Conservation (phyloP, 225 moss, liverwort and hornwort genomes). For the Marchantia paleacea region DNA sequence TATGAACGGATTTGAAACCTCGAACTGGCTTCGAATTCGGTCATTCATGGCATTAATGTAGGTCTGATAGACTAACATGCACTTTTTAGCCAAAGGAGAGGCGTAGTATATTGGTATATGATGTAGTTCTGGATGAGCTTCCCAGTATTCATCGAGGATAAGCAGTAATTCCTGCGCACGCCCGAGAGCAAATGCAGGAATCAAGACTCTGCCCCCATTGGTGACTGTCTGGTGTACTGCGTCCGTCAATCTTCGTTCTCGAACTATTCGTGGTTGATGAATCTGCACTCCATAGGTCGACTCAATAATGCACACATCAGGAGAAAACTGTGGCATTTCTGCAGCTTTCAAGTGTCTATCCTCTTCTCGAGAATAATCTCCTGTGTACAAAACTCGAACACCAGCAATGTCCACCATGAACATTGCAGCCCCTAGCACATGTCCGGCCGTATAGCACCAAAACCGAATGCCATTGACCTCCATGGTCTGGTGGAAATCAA, state of each 20-base stretch:
- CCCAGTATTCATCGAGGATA: constrained; percentile 97
- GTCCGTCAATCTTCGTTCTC: constrained; percentile 87
- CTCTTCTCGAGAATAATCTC: constrained; percentile 94
- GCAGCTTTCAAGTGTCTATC: constrained; percentile 95
- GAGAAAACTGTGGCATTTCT: constrained; percentile 95
- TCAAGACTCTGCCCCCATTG: constrained; percentile 93
- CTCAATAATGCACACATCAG: constrained; percentile 94
- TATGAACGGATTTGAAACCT: constrained; percentile 91
- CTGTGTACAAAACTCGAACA: constrained; percentile 89
- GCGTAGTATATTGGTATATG: constrained; percentile 88
- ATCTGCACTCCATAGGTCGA: constrained; percentile 96
- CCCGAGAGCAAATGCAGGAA: constrained; percentile 91
- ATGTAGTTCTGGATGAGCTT: constrained; percentile 91
- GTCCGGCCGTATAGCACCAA: constrained; percentile 98
- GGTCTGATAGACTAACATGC: constrained; percentile 94
- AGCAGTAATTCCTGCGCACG: constrained; percentile 90
- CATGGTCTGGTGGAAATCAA: constrained; percentile 98
- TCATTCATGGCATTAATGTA: constrained; percentile 99
- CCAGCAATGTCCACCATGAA: constrained; percentile 99
- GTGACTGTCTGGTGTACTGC: constrained; percentile 84
- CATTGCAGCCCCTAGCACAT: constrained; percentile 95
- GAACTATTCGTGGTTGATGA: constrained; percentile 75
- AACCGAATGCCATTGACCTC: constrained; percentile 97
- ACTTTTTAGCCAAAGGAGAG: constrained; percentile 94
- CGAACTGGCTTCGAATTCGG: constrained; percentile 86